Conservation (phyloP, 805 yeast species). For the Candida gorgasii region DNA sequence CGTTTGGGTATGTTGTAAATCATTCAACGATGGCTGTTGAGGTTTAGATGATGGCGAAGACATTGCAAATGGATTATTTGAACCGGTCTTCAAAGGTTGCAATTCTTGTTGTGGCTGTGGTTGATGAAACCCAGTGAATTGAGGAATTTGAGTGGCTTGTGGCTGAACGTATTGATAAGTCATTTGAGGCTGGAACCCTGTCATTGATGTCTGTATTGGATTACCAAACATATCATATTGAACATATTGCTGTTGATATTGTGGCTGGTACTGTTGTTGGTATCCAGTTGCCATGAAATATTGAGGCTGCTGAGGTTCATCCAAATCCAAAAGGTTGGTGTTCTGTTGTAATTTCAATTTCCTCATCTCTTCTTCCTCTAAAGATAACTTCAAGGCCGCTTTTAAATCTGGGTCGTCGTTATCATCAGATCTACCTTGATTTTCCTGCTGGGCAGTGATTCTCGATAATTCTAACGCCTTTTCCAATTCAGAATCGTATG, state of each 20-base stretch:
- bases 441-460: conserved; percentile 83
- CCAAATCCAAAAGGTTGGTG: conserved; percentile 55
- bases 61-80: conserved; percentile 78
- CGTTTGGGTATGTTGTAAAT: too few species aligned
- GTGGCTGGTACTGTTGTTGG: conserved; percentile 28
- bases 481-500: conserved; percentile 74
- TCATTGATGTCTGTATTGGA: conserved; percentile 58
- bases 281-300: conserved; percentile 50
- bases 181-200: conserved; percentile 49
- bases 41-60: conserved; percentile 21
- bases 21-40: conserved; percentile 20
- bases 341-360: conserved; percentile 43
- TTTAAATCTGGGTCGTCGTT: conserved; percentile 60
- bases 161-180: conserved; percentile 29
- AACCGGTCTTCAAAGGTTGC: conserved; percentile 65
- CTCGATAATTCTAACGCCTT: conserved; percentile 79
- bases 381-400: conserved; percentile 66
- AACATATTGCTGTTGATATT: conserved; percentile 6
- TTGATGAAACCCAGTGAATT: conserved; percentile 31
- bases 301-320: conserved; percentile 30
- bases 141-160: conserved; percentile 15
- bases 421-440: conserved; percentile 46
- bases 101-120: conserved; percentile 34
- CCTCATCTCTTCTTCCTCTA: conserved; percentile 77
- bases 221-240: conserved; percentile 68